Evolutionary conservation across 1,284 basidiomycete species (phyloP).

Genomic region (Pisolithus thermaeus): DNA sequence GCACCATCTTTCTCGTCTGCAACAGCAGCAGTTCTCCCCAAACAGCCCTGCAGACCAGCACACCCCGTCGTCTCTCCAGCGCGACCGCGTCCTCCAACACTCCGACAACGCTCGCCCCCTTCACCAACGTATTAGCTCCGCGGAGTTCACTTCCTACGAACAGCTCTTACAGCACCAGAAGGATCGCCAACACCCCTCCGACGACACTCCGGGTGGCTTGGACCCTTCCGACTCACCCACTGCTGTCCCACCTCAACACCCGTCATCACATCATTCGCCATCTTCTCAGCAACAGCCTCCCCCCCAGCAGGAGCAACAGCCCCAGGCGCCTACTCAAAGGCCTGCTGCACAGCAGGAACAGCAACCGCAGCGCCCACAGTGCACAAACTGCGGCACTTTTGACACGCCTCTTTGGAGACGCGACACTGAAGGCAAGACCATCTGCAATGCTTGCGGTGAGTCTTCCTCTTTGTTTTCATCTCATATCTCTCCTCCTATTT

Average conservation of each 20-base stretch:
- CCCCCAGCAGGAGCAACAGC: constrained; percentile 10
- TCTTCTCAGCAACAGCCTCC: constrained; percentile 13
- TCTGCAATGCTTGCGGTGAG: constrained; percentile 88
- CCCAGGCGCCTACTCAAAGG: constrained; percentile 10
- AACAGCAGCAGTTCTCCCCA: constrained; percentile 30
- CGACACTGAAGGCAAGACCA: constrained; percentile 71
- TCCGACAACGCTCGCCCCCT: constrained; percentile 23
- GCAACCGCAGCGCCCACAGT: constrained; percentile 34
- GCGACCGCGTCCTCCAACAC: constrained; percentile 16
- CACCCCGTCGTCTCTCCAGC: constrained; percentile 13
- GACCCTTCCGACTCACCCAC: constrained; percentile 8
- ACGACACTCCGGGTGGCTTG: constrained; percentile 11
- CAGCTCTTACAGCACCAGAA: constrained; percentile 26
- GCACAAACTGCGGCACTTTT: constrained; percentile 66
- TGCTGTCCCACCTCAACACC: neutral
- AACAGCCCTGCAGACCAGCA: constrained; percentile 23
- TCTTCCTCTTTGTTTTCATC: constrained; percentile 28
- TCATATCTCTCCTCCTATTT: constrained; percentile 18
- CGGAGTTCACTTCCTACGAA: constrained; percentile 26
- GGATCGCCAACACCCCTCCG: constrained; percentile 18
- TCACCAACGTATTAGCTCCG: constrained; percentile 23
- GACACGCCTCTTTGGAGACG: constrained; percentile 80
- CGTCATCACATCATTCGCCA: constrained; percentile 1
- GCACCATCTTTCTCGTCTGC: constrained; percentile 40
- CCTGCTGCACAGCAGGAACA: constrained; percentile 21